Conservation (phyloP, 805 yeast genomes). For the Lachancea meyersii region DNA sequence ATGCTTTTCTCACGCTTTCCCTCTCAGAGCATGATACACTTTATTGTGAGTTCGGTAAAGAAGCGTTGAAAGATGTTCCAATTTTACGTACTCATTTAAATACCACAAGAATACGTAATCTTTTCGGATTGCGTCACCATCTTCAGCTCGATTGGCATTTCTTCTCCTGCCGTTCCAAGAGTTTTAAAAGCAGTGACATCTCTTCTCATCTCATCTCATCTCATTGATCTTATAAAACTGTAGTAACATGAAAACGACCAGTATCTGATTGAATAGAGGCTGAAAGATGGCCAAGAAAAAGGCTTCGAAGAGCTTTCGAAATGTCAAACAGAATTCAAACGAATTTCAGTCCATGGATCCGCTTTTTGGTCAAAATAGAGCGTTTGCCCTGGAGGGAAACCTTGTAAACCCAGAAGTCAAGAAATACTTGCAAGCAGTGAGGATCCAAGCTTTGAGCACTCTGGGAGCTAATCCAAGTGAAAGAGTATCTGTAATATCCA, state of each 20-base stretch:
- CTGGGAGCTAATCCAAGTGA: conserved; percentile 1
- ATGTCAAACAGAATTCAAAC: not conserved
- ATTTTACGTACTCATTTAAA: too few species aligned
- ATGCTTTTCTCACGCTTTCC: too few species aligned
- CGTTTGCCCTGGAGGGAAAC: conserved; percentile 22
- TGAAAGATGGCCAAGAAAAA: conserved; percentile 1
- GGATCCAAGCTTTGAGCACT: conserved; percentile 27
- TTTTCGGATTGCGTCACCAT: too few species aligned
- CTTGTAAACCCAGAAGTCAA: conserved; percentile 25
- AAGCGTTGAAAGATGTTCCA: too few species aligned
- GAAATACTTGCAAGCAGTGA: conserved; percentile 22
- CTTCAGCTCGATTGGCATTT: too few species aligned
- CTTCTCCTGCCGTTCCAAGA: too few species aligned
- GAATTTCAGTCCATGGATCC: conserved; percentile 17
- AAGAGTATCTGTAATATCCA: not conserved
- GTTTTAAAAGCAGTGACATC: too few species aligned
- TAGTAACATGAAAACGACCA: not conserved
- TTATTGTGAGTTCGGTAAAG: too few species aligned
- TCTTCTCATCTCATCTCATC: not conserved
- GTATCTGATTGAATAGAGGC: not conserved
- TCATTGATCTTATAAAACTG: not conserved
- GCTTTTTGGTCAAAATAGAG: conserved; percentile 28
- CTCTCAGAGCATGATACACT: too few species aligned
- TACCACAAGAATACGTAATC: too few species aligned
- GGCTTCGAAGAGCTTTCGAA: not conserved